These are phyloP conservation scores for Zygotorulaspora florentina DNA, from an alignment of 805 yeast species.

Conservation along the genomic window DNA sequence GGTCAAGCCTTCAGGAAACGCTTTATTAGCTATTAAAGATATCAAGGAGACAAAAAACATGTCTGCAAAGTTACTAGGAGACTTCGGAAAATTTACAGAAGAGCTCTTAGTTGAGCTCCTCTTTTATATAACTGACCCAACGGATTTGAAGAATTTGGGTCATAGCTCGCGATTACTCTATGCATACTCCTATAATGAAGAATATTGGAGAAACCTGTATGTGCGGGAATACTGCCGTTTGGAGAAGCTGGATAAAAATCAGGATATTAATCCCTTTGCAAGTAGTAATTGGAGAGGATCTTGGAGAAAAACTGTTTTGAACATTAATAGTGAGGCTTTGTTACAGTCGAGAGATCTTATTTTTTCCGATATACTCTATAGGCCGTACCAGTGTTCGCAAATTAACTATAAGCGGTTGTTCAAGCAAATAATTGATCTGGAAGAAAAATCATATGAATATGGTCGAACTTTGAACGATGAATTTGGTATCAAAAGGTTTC, in stretches of 20 bases:
- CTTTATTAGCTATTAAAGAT: constrained; percentile 34
- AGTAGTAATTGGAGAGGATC: constrained; percentile 63
- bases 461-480: constrained; percentile 22
- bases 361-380: constrained; percentile 72
- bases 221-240: constrained; percentile 27
- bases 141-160: constrained; percentile 49
- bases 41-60: constrained; percentile 12
- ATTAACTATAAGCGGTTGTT: constrained; percentile 54
- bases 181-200: constrained; percentile 73
- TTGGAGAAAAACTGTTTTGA: constrained; percentile 65
- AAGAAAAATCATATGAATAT: constrained; percentile 29
- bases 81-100: constrained; percentile 51
- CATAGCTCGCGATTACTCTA: constrained; percentile 62
- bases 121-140: constrained; percentile 43
- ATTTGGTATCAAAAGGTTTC: constrained; percentile 49
- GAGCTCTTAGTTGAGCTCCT: constrained; percentile 56
- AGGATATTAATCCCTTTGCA: constrained; percentile 27
- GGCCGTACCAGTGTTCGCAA: constrained; percentile 80
- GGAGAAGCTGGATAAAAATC: constrained; percentile 16
- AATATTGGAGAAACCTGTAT: constrained; percentile 69
- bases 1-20: constrained; percentile 73
- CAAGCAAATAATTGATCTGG: constrained; percentile 46
- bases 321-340: constrained; percentile 41
- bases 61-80: constrained; percentile 47
- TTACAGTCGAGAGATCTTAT: constrained; percentile 47